Evolutionary conservation across 1,284 basidiomycete genomes (phyloP), one percentile per base, ranked within the genome.

Genomic region (Microbotryum silenes-acaulis): DNA sequence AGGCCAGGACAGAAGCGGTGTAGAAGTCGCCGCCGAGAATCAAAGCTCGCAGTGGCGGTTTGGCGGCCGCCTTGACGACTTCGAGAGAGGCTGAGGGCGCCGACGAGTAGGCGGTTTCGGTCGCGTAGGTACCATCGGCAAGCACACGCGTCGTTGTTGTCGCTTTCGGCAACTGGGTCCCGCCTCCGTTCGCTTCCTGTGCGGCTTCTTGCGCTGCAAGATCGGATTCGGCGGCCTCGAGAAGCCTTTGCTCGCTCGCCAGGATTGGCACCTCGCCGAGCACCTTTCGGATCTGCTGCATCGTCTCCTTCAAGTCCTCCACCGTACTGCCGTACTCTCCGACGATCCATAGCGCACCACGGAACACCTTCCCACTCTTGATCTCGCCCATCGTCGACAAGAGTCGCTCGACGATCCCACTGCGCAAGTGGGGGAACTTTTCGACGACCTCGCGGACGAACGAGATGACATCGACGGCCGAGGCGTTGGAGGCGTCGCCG

Each of bases 401-500:
- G 52, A 98, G 84, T 74, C 91, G 91, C 72, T 89, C 84, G 60
- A 89, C 88, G 72, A 98, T 93, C 10, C 86, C 82, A 2, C 81
- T 75, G 10, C 96, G 88, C 25, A 98, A 82, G 62, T 84, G 78
- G 3, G 93, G 93, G 84, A 97, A 98, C 75, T 97, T 97, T 75
- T 98, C 92, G 57, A 97, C 94, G 25, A 98, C 93, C 78, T 98
- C 93, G 29, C 91, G 85, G 57, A 97, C 92, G 74, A 97, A 97
- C 2, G 92, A 82, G 60, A 97, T 92, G 52, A 97, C 94, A 72
- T 97, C 94, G 49, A 97, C 82, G 0, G 94, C 92, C 10, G 90
- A 91, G 5, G 67, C 61, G 78, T 96, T 97, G 78, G 87, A 93
- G 6, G 90, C 87, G 77, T 98, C 94, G 33, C 92, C 91, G 46